Percentiles rank a stretch among this genome's conserved stretches.
These are phyloP conservation scores for Seminavis robusta DNA, from an alignment of 108 stramenopile species.

Conservation along the genomic window DNA sequence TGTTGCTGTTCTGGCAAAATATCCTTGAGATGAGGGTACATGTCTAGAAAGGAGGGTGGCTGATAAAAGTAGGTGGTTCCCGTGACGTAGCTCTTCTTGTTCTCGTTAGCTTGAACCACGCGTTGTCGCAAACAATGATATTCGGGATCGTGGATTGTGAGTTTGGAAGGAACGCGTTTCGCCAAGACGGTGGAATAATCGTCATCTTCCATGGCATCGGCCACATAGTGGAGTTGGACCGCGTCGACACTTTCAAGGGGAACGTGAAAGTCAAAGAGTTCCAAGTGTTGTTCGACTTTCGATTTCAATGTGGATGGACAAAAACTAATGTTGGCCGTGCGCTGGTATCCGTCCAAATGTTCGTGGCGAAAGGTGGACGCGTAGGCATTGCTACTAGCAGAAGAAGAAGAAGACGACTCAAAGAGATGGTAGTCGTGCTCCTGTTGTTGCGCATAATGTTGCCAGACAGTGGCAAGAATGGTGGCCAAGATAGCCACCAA, in stretches of 20 bases:
- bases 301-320: constrained; percentile 7
- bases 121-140: constrained; percentile 11
- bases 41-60: not conserved
- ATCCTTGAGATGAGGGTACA: not conserved
- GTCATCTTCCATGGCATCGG: constrained; percentile 42
- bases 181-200: constrained; percentile 11
- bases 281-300: not conserved
- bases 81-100: constrained; percentile 9
- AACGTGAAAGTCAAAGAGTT: constrained; percentile 43
- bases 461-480: constrained; percentile 11
- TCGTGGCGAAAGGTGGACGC: constrained; percentile 5
- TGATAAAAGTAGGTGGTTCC: constrained; percentile 20
- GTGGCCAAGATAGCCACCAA: constrained; percentile 57
- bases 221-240: constrained; percentile 25
- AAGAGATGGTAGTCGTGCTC: not conserved
- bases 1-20: not conserved
- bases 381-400: not conserved
- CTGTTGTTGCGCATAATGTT: constrained; percentile 1
- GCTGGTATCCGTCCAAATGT: constrained; percentile 22
- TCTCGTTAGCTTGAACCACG: not conserved
- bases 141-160: constrained; percentile 3
- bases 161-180: not conserved
- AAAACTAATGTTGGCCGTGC: constrained; percentile 45
- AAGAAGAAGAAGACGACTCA: not conserved
- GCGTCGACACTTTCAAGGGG: constrained; percentile 25